Evolutionary conservation across 2,329 filamentous ascomycete species (phyloP).

Genomic region (Penicillium sp.): DNA sequence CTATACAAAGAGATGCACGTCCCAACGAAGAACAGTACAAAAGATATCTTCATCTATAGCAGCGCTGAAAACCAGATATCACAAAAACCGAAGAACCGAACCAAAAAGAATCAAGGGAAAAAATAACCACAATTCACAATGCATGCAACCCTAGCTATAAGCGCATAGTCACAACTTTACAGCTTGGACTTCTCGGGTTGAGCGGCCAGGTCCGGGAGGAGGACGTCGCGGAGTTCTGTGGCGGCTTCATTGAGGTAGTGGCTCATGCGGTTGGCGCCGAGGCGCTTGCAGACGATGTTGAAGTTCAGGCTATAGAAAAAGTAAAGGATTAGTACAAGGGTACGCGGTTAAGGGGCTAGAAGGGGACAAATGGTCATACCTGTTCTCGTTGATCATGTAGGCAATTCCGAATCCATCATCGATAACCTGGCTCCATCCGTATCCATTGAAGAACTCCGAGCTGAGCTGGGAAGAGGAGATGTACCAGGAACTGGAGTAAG

Average conservation of each 20-base stretch:
- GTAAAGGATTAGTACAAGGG: conserved; percentile 19
- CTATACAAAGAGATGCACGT: conserved; percentile 16
- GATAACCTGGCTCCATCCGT: conserved; percentile 98
- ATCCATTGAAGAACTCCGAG: conserved; percentile 98
- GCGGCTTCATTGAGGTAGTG: conserved; percentile 95
- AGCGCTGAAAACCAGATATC: conserved; percentile 18
- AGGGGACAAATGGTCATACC: conserved; percentile 52
- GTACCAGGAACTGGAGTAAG: conserved; percentile 87
- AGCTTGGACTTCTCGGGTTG: conserved; percentile 86
- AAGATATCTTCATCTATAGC: conserved; percentile 27
- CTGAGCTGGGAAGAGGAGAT: conserved; percentile 87
- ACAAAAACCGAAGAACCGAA: conserved; percentile 7
- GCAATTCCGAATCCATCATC: conserved; percentile 96
- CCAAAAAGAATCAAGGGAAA: not conserved
- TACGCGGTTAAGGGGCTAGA: not conserved
- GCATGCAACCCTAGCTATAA: conserved; percentile 53
- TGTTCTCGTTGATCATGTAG: conserved; percentile 99
- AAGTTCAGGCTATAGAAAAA: conserved; percentile 77
- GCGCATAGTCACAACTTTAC: conserved; percentile 54
- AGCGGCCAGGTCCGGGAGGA: conserved; percentile 72
- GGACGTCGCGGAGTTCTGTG: conserved; percentile 82
- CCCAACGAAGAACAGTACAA: conserved; percentile 1
- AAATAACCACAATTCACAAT: conserved; percentile 6
- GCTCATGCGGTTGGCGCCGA: conserved; percentile 91
- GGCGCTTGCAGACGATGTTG: conserved; percentile 92